A percentile compares a stretch with the other conserved stretches of the same genome.
These are phyloP conservation scores for Aspergillus steynii DNA, from an alignment of 495 filamentous ascomycete genomes.

Conservation along the genomic window DNA sequence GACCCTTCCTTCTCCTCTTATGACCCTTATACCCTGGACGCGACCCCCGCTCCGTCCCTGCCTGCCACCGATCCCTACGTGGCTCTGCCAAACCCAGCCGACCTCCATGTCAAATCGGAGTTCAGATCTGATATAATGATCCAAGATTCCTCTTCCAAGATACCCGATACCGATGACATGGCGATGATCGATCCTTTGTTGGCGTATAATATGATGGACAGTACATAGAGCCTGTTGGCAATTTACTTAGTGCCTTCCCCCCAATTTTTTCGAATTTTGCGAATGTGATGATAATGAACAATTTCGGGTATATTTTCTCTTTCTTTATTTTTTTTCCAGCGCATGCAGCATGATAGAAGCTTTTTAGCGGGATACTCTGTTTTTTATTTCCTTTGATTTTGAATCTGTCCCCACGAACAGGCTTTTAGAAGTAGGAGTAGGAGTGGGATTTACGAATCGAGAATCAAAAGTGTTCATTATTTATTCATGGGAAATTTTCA, in stretches of 20 bases:
- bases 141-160: conserved; percentile 32
- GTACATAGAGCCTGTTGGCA: conserved; percentile 4
- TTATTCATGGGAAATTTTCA: too few species aligned
- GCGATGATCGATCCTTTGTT: conserved; percentile 39
- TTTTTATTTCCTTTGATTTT: background rate
- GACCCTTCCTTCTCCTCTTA: conserved; percentile 18
- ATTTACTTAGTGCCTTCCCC: too few species aligned
- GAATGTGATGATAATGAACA: background rate
- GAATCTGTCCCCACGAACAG: too few species aligned
- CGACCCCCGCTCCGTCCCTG: conserved; percentile 1
- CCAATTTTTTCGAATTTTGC: too few species aligned
- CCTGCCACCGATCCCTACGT: background rate
- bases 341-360: background rate
- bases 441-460: too few species aligned
- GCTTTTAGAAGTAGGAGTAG: too few species aligned
- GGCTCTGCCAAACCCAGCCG: background rate
- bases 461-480: too few species aligned
- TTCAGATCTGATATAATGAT: conserved; percentile 31
- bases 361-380: background rate
- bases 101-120: conserved; percentile 14
- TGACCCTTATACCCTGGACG: conserved; percentile 17
- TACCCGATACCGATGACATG: conserved; percentile 36
- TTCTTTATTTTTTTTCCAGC: conserved; percentile 1
- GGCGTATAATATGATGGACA: conserved; percentile 33
- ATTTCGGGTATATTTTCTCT: background rate